Base-by-base conservation (phyloP, 352 stramenopile genomes). In the Phytopythium chamaehyphon region DNA sequence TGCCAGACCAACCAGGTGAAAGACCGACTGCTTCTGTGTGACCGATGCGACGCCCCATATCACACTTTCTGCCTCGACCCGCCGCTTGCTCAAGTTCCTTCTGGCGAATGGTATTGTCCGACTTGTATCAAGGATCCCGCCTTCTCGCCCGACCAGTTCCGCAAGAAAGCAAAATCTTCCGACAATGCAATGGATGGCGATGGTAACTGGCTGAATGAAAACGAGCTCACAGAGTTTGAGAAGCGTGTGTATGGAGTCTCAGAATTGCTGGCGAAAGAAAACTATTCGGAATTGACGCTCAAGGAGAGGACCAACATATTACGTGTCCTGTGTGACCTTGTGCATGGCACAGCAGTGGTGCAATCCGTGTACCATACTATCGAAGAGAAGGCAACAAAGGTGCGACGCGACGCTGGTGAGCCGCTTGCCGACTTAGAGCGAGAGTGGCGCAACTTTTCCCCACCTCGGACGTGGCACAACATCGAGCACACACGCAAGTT, bases 31-130 rank as follows among this genome's bases (percentile, higher is more conserved):
- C 55, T 94, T 24, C 39, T 92, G 16, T 94, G 84, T 26, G 82
- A 94, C 64, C 72, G 84, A 15, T 94, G 84, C 38, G 84, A 94
- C 68, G 82, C 83, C 14, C 71, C 84, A 18, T 94, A 89, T 54
- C 84, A 94, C 51, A 88, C 82, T 4, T 90, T 93, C 51, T 94
- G 84, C 40, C 61, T 93, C 8, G 38, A 69, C n/a, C 65, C 64
- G n/a, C 73, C 84, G 19, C 57, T 93, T 6, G 24, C 66, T 22
- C 64, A 64, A 5, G 68, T 93, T 35, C 81, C 84, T 12, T 74
- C 60, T 6, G 65, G 59, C 18, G 84, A 94, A 40, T 94, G 84
- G 84, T 93, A 87, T 42, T 92, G 84, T 22, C 79, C 82, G 8
- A 61, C 63, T 12, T 93, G 83, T 35, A 39, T 81, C 35, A 55